Conservation (phyloP, 371 early-diverging fungal species). For the Rhizomucor pusillus region DNA sequence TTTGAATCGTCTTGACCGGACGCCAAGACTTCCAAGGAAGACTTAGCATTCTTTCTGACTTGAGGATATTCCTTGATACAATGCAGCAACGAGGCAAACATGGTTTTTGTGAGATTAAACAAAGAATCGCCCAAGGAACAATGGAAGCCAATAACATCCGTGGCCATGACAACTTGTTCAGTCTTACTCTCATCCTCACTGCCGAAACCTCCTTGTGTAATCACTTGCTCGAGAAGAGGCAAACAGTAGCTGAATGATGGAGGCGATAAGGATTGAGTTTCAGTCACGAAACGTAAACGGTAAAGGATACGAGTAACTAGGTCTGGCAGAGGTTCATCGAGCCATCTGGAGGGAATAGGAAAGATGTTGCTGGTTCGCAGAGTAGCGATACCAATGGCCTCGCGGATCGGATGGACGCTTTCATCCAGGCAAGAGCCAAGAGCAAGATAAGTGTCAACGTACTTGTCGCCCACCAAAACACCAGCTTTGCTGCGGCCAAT, state of each 20-base stretch:
- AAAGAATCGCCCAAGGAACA: constrained; percentile 51
- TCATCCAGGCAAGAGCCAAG: constrained; percentile 54
- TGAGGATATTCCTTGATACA: constrained; percentile 71
- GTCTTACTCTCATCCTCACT: constrained; percentile 54
- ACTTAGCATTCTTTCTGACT: constrained; percentile 60
- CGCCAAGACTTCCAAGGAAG: constrained; percentile 60
- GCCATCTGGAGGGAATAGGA: constrained; percentile 70
- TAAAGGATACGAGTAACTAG: constrained; percentile 72
- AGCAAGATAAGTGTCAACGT: constrained; percentile 56
- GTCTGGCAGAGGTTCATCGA: constrained; percentile 60
- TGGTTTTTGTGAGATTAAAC: constrained; percentile 70
- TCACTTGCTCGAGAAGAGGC: constrained; percentile 73
- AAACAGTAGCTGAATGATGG: constrained; percentile 82
- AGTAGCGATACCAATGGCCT: constrained; percentile 63
- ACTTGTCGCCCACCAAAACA: constrained; percentile 54
- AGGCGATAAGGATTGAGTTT: constrained; percentile 62
- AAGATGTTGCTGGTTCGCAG: constrained; percentile 65
- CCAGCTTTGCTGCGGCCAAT: constrained; percentile 53
- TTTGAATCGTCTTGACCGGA: constrained; percentile 60
- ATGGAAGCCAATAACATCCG: constrained; percentile 75
- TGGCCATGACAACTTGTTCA: constrained; percentile 75
- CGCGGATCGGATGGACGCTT: constrained; percentile 45
- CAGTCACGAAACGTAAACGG: constrained; percentile 71
- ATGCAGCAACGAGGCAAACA: constrained; percentile 67
- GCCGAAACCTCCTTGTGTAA: constrained; percentile 66